A percentile compares a stretch with the other conserved stretches of the same genome.
Evolutionary conservation across 2,329 filamentous ascomycete genomes (phyloP).

Genomic region (Phaeosphaeria sp.): DNA sequence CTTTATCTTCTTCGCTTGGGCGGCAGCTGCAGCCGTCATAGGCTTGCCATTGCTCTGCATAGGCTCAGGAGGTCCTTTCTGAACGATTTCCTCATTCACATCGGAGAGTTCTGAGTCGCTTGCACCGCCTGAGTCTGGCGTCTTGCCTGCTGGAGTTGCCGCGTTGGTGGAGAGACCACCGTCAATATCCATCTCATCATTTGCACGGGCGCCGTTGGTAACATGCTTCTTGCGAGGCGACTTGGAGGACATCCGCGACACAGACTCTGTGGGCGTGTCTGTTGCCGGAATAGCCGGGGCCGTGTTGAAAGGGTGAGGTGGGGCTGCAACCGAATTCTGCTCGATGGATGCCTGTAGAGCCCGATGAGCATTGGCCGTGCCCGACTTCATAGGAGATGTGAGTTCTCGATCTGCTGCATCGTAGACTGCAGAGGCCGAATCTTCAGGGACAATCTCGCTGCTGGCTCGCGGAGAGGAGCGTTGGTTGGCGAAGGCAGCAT

Average conservation of each 20-base stretch:
- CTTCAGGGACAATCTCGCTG: conserved; percentile 33
- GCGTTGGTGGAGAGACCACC: conserved; percentile 34
- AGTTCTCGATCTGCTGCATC: conserved; percentile 24
- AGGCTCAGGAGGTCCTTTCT: conserved; percentile 42
- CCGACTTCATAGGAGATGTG: not conserved
- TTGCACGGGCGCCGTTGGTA: conserved; percentile 27
- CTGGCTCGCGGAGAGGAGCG: conserved; percentile 31
- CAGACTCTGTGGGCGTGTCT: conserved; percentile 31
- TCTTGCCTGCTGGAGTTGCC: conserved; percentile 34
- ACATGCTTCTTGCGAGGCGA: conserved; percentile 40
- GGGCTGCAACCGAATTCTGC: conserved; percentile 10
- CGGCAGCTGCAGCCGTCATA: conserved; percentile 18
- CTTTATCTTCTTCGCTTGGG: conserved; percentile 36
- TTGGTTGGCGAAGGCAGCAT: conserved; percentile 19
- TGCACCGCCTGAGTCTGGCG: conserved; percentile 33
- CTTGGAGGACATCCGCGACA: conserved; percentile 37
- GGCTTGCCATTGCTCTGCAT: conserved; percentile 32
- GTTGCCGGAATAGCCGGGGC: conserved; percentile 35
- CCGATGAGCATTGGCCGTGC: conserved; percentile 28
- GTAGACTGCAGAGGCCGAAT: conserved; percentile 28
- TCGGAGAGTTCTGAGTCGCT: conserved; percentile 48
- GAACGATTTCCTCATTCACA: conserved; percentile 48
- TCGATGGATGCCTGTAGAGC: conserved; percentile 23
- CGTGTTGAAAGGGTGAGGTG: conserved; percentile 36
- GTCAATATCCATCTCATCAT: conserved; percentile 28